phyloP scores from a whole-genome alignment of 2,329 filamentous ascomycete species.

The Beauveria medogensis region DNA sequence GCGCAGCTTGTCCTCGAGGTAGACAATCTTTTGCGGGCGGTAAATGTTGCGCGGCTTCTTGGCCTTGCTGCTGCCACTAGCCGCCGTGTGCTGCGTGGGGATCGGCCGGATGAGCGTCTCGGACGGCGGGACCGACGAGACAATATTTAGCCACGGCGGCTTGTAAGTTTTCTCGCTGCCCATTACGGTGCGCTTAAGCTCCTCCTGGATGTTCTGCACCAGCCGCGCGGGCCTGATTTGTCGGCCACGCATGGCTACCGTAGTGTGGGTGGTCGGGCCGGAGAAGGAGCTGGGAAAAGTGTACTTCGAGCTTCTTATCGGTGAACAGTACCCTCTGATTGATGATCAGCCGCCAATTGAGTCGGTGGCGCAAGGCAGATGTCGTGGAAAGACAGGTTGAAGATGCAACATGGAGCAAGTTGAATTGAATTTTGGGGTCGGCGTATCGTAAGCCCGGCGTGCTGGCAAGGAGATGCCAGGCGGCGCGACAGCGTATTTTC shows the following conservation, averaged over 20 bases:
- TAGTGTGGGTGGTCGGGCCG: constrained; percentile 11
- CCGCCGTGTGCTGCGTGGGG: constrained; percentile 36
- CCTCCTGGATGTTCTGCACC: constrained; percentile 35
- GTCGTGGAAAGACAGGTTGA: constrained; percentile 15
- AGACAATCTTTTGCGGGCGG: constrained; percentile 67
- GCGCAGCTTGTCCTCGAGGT: constrained; percentile 77
- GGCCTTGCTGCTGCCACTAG: constrained; percentile 29
- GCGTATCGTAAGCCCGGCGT: constrained; percentile 23
- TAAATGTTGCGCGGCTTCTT: constrained; percentile 65
- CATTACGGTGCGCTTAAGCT: constrained; percentile 35
- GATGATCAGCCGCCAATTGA: neutral
- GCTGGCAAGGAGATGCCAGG: constrained; percentile 6
- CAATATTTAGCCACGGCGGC: constrained; percentile 43
- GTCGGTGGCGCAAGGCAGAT: constrained; percentile 5
- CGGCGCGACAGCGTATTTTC: constrained; percentile 1
- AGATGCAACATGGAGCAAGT: neutral
- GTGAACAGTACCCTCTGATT: neutral
- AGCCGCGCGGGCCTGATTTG: constrained; percentile 40
- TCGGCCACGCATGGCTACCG: constrained; percentile 30
- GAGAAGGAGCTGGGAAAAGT: neutral
- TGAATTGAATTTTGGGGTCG: constrained; percentile 18
- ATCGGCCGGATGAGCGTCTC: constrained; percentile 49
- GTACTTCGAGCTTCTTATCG: too few relatives aligned
- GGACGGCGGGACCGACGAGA: constrained; percentile 47
- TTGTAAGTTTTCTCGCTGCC: constrained; percentile 23